Percentiles rank a stretch among this genome's conserved stretches.
phyloP scores from a whole-genome alignment of 805 yeast genomes.

The Cyberlindnera sargentensis region DNA sequence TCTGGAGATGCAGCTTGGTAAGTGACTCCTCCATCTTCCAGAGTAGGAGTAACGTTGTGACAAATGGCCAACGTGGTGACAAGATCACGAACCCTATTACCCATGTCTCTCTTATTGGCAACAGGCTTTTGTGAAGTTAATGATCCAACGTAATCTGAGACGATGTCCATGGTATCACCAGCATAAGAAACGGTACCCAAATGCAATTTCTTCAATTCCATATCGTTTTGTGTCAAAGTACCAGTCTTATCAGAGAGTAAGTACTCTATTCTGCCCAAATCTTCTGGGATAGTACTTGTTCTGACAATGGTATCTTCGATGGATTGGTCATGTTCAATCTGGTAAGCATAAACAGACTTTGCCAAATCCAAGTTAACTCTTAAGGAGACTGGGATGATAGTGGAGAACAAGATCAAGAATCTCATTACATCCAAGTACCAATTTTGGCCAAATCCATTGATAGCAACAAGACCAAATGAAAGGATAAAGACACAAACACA shows the following conservation, averaged over 20 bases:
- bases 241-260: constrained; percentile 93
- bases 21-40: constrained; percentile 64
- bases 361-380: constrained; percentile 94
- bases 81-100: constrained; percentile 71
- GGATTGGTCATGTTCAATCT: constrained; percentile 78
- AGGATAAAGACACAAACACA: constrained; percentile 81
- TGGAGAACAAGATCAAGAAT: constrained; percentile 83
- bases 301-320: constrained; percentile 89
- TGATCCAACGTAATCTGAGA: constrained; percentile 53
- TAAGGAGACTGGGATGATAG: constrained; percentile 92
- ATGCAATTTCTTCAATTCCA: constrained; percentile 92
- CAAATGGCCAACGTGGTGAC: constrained; percentile 84
- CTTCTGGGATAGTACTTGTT: constrained; percentile 97
- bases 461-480: constrained; percentile 68
- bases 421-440: constrained; percentile 94
- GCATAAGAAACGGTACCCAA: constrained; percentile 90
- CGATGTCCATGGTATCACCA: constrained; percentile 87
- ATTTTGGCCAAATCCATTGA: constrained; percentile 62
- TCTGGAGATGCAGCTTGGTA: constrained; percentile 99
- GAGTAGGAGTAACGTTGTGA: constrained; percentile 94
- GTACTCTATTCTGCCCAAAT: constrained; percentile 92
- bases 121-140: constrained; percentile 19
- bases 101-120: constrained; percentile 57
- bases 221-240: constrained; percentile 94
- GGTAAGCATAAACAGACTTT: constrained; percentile 91